Percentiles rank a stretch among this genome's conserved stretches.
Evolutionary conservation across 768 basidiomycete genomes (phyloP).

Genomic region (Macrocybe gigantea): DNA sequence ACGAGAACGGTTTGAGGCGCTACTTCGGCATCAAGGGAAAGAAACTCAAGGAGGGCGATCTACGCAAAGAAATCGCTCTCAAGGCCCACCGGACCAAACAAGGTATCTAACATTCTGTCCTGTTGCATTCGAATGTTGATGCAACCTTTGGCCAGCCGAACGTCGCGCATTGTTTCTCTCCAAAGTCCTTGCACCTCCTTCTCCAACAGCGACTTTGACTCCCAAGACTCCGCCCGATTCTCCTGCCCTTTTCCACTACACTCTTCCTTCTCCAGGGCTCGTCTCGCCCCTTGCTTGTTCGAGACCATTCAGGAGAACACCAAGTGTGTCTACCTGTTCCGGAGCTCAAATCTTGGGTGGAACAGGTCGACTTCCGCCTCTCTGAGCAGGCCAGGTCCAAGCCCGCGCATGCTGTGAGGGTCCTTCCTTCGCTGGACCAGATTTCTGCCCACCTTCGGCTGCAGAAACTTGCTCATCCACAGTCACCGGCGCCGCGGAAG

Average conservation of each 20-base stretch:
- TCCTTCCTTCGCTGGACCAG: conserved; percentile 68
- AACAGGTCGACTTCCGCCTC: conserved; percentile 59
- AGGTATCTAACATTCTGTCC: conserved; percentile 30
- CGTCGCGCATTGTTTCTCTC: conserved; percentile 72
- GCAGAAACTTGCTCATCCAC: conserved; percentile 26
- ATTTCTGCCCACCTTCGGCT: conserved; percentile 60
- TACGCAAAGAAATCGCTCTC: conserved; percentile 70
- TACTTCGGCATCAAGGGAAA: conserved; percentile 60
- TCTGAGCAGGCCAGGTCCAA: conserved; percentile 18
- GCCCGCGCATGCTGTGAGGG: conserved; percentile 13
- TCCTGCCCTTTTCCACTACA: conserved; percentile 62
- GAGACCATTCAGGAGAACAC: conserved; percentile 38
- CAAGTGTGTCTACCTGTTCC: conserved; percentile 15
- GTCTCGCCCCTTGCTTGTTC: conserved; percentile 58
- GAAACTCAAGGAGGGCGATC: conserved; percentile 44
- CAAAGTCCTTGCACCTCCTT: conserved; percentile 64
- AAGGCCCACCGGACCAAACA: conserved; percentile 72
- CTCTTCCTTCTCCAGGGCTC: conserved; percentile 63
- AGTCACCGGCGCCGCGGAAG: conserved; percentile 20
- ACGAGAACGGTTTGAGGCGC: conserved; percentile 53
- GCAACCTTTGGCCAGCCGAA: conserved; percentile 40
- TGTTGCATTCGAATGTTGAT: not conserved
- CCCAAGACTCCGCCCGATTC: conserved; percentile 69
- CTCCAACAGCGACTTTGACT: conserved; percentile 46
- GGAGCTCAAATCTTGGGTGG: conserved; percentile 47